Conservation (phyloP, 2,329 filamentous ascomycete species). For the Microdochium nivale region DNA sequence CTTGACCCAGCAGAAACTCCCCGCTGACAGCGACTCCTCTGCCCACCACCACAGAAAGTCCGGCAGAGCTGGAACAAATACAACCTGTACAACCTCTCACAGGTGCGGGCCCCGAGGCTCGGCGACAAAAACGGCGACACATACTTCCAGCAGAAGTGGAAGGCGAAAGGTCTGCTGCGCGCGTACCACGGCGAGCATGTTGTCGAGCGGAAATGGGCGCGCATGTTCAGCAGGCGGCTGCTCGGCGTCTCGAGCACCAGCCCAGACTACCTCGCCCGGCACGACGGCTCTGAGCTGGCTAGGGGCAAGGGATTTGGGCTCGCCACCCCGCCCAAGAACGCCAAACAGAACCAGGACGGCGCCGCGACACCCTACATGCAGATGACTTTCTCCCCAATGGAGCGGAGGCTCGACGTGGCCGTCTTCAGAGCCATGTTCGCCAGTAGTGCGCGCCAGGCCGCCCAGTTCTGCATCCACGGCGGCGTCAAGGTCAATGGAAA, state of each 20-base stretch:
- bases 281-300: slow-evolving; percentile 78
- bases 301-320: slow-evolving; percentile 74
- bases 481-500: slow-evolving; percentile 94
- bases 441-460: slow-evolving; percentile 83
- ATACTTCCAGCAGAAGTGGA: slow-evolving; percentile 99
- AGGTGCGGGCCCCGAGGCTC: slow-evolving; percentile 35
- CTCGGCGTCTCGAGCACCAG: slow-evolving; percentile 82
- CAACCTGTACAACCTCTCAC: slow-evolving; percentile 82
- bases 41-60: slow-evolving; percentile 56
- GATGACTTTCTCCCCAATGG: slow-evolving; percentile 89
- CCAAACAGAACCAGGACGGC: background rate
- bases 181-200: slow-evolving; percentile 94
- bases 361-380: slow-evolving; percentile 82
- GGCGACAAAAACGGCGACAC: slow-evolving; percentile 40
- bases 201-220: slow-evolving; percentile 85
- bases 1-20: slow-evolving; percentile 1
- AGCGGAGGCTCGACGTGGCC: slow-evolving; percentile 87
- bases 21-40: too few relatives aligned
- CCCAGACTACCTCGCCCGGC: slow-evolving; percentile 64
- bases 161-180: slow-evolving; percentile 72
- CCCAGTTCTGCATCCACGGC: slow-evolving; percentile 90
- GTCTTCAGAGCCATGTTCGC: slow-evolving; percentile 91
- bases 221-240: slow-evolving; percentile 79
- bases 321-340: slow-evolving; percentile 9
- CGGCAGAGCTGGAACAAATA: slow-evolving; percentile 97